A percentile compares a stretch with the other conserved stretches of the same genome.
phyloP scores from a whole-genome alignment of 2,329 filamentous ascomycete genomes.

The Colletotrichum eremochloae region DNA sequence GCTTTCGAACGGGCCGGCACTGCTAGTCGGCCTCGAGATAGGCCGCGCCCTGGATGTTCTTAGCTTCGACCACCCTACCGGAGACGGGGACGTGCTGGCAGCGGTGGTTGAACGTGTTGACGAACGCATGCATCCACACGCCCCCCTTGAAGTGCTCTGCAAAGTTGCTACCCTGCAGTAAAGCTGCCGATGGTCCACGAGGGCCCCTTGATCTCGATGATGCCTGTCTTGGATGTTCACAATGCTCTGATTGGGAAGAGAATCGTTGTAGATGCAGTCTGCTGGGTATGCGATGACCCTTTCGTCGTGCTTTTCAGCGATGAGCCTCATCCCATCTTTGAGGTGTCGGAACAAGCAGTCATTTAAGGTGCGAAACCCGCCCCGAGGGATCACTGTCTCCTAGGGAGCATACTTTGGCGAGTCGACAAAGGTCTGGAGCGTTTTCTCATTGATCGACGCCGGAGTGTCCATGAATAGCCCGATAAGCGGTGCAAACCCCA shows the following conservation, averaged over 20 bases:
- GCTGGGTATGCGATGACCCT: slow-evolving; percentile 52
- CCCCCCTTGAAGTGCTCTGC: slow-evolving; percentile 54
- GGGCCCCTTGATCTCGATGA: slow-evolving; percentile 53
- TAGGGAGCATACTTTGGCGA: slow-evolving; percentile 50
- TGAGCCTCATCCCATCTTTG: slow-evolving; percentile 51
- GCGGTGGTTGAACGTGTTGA: slow-evolving; percentile 57
- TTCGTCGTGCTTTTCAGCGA: slow-evolving; percentile 48
- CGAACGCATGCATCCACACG: slow-evolving; percentile 56
- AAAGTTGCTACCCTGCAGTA: slow-evolving; percentile 52
- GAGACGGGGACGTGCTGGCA: slow-evolving; percentile 56
- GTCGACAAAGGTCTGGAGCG: slow-evolving; percentile 50
- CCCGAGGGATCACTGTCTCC: slow-evolving; percentile 50
- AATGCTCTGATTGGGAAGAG: slow-evolving; percentile 44
- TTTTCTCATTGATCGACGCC: slow-evolving; percentile 49
- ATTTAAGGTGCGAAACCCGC: slow-evolving; percentile 55
- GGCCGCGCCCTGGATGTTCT: slow-evolving; percentile 52
- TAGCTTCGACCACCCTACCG: slow-evolving; percentile 54
- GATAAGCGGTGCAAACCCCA: slow-evolving; percentile 52
- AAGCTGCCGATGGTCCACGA: slow-evolving; percentile 53
- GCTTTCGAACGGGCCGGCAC: slow-evolving; percentile 41
- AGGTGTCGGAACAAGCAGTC: slow-evolving; percentile 55
- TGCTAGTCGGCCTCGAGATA: slow-evolving; percentile 53
- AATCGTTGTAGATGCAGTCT: slow-evolving; percentile 53
- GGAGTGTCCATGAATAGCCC: slow-evolving; percentile 52
- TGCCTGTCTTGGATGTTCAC: slow-evolving; percentile 46